These are phyloP conservation scores for Acorus gramineus DNA, from an alignment of 106 monocot genomes.

Conservation along the genomic window DNA sequence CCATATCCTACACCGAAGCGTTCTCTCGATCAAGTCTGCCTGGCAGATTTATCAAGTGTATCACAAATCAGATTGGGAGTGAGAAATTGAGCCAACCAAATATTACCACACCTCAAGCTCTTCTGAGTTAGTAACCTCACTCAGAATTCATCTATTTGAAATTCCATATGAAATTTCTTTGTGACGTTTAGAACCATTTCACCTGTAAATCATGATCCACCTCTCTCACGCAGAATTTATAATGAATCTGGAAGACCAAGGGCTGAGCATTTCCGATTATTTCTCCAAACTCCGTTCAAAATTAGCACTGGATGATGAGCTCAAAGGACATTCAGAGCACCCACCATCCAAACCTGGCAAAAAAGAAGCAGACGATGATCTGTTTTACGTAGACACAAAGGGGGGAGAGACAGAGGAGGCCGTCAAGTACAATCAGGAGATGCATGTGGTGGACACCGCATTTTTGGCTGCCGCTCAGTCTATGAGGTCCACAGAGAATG, in stretches of 20 bases:
- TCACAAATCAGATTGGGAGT: slow-evolving; percentile 24
- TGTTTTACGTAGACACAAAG: slow-evolving; percentile 56
- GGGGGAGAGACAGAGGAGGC: slow-evolving; percentile 3
- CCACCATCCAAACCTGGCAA: slow-evolving; percentile 3
- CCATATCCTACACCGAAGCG: slow-evolving; percentile 50
- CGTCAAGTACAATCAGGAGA: slow-evolving; percentile 20
- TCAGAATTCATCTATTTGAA: no score
- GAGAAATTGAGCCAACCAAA: slow-evolving; percentile 22
- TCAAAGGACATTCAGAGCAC: slow-evolving; percentile 9
- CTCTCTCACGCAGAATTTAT: slow-evolving; percentile 41
- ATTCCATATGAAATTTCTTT: no score
- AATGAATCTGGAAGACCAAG: slow-evolving; percentile 41
- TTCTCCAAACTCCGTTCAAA: slow-evolving; percentile 14
- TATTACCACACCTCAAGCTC: slow-evolving; percentile 58
- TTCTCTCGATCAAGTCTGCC: slow-evolving; percentile 64
- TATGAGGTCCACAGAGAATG: slow-evolving; percentile 20
- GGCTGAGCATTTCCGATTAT: slow-evolving; percentile 31
- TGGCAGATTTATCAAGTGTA: slow-evolving; percentile 34
- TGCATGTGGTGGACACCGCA: slow-evolving; percentile 29
- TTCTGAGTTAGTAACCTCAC: slow-evolving; percentile 51
- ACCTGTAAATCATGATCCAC: no score
- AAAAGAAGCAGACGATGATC: slow-evolving; percentile 26
- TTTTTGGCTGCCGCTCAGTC: slow-evolving; percentile 45
- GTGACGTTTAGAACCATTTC: no score
- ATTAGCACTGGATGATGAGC: slow-evolving; percentile 26